Evolutionary conservation across 1,284 basidiomycete species (phyloP).

Genomic region (Ganoderma lingzhi): DNA sequence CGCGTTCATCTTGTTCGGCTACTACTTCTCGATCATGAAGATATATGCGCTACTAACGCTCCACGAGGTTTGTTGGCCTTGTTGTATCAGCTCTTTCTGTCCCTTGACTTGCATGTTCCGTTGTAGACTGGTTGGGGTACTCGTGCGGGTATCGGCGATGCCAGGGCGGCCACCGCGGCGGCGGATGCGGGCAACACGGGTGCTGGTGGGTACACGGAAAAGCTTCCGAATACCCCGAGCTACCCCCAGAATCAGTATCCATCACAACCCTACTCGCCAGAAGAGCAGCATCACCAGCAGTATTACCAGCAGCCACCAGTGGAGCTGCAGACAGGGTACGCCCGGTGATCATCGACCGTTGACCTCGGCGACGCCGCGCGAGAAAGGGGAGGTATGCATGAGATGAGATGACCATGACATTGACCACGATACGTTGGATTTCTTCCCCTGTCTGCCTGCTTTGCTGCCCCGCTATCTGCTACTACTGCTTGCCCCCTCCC

Average conservation of each 20-base stretch:
- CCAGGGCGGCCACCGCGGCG: conserved; percentile 74
- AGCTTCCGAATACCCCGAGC: conserved; percentile 36
- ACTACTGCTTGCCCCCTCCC: neutral
- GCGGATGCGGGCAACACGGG: conserved; percentile 45
- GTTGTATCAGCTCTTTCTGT: neutral
- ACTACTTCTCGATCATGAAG: conserved; percentile 60
- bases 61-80: conserved; percentile 39
- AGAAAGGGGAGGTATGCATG: conserved; percentile 20
- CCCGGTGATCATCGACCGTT: conserved; percentile 35
- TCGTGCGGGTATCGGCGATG: conserved; percentile 88
- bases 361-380: neutral
- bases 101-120: neutral
- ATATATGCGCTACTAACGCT: conserved; percentile 44
- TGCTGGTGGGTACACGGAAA: conserved; percentile 37
- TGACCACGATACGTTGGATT: conserved; percentile 12
- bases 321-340: conserved; percentile 45
- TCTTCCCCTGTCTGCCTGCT: neutral
- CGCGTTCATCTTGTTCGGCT: conserved; percentile 91
- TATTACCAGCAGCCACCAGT: conserved; percentile 42
- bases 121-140: conserved; percentile 89
- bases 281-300: conserved; percentile 22
- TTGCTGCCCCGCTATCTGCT: neutral
- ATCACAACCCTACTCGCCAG: conserved; percentile 26
- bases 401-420: conserved; percentile 25
- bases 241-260: conserved; percentile 36